Conservation (phyloP, 73 alveolate genomes). For the Diophrys sp. region DNA sequence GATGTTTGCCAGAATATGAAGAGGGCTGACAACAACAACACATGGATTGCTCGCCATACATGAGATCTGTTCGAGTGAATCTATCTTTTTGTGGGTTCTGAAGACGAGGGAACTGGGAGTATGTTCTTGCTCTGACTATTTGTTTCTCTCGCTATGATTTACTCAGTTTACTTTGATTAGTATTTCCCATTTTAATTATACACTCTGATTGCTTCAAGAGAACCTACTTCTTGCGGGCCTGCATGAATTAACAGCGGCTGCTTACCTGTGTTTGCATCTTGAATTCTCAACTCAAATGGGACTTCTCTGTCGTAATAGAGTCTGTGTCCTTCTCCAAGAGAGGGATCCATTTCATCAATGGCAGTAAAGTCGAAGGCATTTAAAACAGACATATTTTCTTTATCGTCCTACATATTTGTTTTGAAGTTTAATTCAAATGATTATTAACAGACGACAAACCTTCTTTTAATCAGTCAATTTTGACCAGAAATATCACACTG, state of each 20-base stretch:
- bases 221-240: constrained; percentile 83
- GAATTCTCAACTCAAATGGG: constrained; percentile 88
- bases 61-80: no score
- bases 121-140: no score
- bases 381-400: constrained; percentile 48
- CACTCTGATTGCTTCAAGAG: constrained; percentile 81
- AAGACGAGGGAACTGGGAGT: no score
- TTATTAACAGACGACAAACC: neutral
- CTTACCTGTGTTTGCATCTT: constrained; percentile 51
- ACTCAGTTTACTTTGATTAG: no score
- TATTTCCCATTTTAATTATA: constrained; percentile 70
- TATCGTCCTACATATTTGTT: neutral
- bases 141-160: no score
- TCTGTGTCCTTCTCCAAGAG: constrained; percentile 84
- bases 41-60: no score
- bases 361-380: constrained; percentile 83
- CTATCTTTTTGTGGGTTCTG: no score
- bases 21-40: no score
- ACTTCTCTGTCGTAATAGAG: constrained; percentile 84
- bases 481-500: no score
- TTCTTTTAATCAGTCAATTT: no score
- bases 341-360: constrained; percentile 95
- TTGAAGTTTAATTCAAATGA: neutral
- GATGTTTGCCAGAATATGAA: no score
- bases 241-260: neutral